Conservation (phyloP, 2,329 filamentous ascomycete species). For the Colletotrichum orchidophilum region DNA sequence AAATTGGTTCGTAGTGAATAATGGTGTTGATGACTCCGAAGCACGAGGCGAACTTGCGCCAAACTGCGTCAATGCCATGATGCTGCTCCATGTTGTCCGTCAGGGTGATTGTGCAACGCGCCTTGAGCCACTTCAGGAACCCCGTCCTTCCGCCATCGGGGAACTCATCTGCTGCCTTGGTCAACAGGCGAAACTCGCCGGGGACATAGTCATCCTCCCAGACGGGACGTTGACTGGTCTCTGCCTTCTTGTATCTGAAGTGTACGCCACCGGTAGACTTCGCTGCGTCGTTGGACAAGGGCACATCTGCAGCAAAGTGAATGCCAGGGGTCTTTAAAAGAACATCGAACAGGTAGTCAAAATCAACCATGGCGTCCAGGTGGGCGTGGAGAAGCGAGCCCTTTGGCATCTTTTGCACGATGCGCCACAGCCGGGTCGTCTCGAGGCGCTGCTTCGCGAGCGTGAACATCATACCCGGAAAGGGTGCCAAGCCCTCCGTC, state of each 20-base stretch:
- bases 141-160: constrained; percentile 72
- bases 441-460: constrained; percentile 81
- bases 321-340: constrained; percentile 75
- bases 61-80: constrained; percentile 80
- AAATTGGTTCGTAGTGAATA: constrained; percentile 85
- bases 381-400: constrained; percentile 83
- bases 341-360: constrained; percentile 75
- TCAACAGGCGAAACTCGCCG: constrained; percentile 61
- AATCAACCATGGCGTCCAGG: constrained; percentile 83
- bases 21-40: constrained; percentile 76
- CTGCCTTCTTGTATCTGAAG: constrained; percentile 63
- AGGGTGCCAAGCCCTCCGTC: constrained; percentile 66
- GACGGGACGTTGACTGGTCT: constrained; percentile 49
- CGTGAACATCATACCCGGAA: constrained; percentile 86
- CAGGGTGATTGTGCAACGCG: constrained; percentile 72
- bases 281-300: constrained; percentile 60
- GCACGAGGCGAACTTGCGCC: constrained; percentile 75
- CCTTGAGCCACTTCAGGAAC: constrained; percentile 77
- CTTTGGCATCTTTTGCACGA: constrained; percentile 83
- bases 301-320: constrained; percentile 64
- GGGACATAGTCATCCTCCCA: constrained; percentile 71
- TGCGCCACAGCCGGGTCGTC: constrained; percentile 79
- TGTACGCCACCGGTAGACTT: constrained; percentile 61
- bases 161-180: constrained; percentile 72
- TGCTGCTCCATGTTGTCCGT: constrained; percentile 79